Base-by-base conservation (phyloP, 352 stramenopile genomes). In the Phytophthora fragariae region DNA sequence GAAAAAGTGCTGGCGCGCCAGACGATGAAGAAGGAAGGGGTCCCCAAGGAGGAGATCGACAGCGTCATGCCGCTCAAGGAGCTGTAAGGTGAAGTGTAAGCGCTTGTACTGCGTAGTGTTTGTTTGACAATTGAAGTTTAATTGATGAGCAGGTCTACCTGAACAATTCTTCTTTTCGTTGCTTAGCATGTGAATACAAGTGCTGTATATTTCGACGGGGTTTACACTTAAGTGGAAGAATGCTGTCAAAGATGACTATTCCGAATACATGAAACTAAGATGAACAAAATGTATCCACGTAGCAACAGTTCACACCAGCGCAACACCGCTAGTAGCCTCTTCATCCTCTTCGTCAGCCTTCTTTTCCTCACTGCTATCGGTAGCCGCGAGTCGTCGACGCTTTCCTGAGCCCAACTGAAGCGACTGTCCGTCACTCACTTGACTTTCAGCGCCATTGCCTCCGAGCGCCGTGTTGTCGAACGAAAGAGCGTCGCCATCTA, bases 391-490 rank as follows among this genome's bases (percentile, higher is more conserved):
- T 17, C 77, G 63, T 62, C 77, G 71, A 35, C 77, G 69, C 65
- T 83, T 83, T 12, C 21, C 17, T 31, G 62, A 55, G 31, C 27
- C 57, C 15, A 74, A 54, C 7, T 63, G 52, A 44, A 70, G 60
- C 46, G 47, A 33, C 37, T 75, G 66, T 24, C 62, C 61, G 21
- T 77, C 57, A 53, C 61, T 52, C 21, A 70, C 63, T 17, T 77
- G 75, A 8, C 29, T 65, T 65, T 72, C 62, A 19, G 57, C 58
- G 47, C 62, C 64, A 53, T 65, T 65, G 9, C 35, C 54, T 21
- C 50, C 62, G 37, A 83, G 54, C 52, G 68, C 58, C 8, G 73
- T 70, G 35, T 81, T 80, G 46, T 83, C 77, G 39, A 83, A 83
- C 33, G 70, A 52, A 44, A 83, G 61, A 8, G 72, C 58, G 24